Evolutionary conservation across 345 rosid genomes (phyloP).

Genomic region (rapeseed (Brassica napus)): DNA sequence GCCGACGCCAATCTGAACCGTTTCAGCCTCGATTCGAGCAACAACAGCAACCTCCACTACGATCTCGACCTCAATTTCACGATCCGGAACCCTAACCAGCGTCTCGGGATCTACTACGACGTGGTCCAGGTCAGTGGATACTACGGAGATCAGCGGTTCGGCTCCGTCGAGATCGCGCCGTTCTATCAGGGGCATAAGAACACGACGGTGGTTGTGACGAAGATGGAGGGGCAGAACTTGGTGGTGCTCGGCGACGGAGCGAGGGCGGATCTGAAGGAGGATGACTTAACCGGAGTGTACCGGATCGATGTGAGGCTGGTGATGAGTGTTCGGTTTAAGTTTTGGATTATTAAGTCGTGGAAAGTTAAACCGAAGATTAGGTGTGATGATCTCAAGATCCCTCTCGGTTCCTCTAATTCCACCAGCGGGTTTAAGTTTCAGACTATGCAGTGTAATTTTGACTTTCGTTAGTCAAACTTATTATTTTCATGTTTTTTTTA

Average conservation of each 20-base stretch:
- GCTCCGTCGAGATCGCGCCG: slow-evolving; percentile 30
- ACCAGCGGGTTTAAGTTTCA: slow-evolving; percentile 22
- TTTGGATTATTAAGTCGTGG: slow-evolving; percentile 52
- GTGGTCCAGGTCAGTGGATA: slow-evolving; percentile 45
- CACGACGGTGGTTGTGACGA: slow-evolving; percentile 48
- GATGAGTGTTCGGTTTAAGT: slow-evolving; percentile 59
- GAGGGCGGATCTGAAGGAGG: slow-evolving; percentile 33
- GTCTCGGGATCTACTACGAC: slow-evolving; percentile 54
- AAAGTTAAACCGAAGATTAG: slow-evolving; percentile 55
- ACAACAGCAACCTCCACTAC: slow-evolving; percentile 44
- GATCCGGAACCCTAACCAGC: slow-evolving; percentile 63
- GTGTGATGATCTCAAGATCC: slow-evolving; percentile 58
- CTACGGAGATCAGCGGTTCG: slow-evolving; percentile 50
- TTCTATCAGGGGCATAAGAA: slow-evolving; percentile 80
- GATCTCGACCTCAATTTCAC: slow-evolving; percentile 55
- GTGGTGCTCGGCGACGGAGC: slow-evolving; percentile 41
- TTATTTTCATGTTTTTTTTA: neutral
- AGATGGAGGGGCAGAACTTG: slow-evolving; percentile 43
- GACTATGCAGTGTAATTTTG: slow-evolving; percentile 47
- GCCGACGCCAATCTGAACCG: slow-evolving; percentile 46
- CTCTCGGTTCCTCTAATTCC: slow-evolving; percentile 40
- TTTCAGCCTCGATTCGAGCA: slow-evolving; percentile 45
- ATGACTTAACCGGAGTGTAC: slow-evolving; percentile 45
- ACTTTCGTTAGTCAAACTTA: slow-evolving; percentile 30
- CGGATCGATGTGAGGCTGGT: slow-evolving; percentile 49